Evolutionary conservation across 2,329 filamentous ascomycete species (phyloP).

Genomic region (Zelopaecilomyces penicillatus): DNA sequence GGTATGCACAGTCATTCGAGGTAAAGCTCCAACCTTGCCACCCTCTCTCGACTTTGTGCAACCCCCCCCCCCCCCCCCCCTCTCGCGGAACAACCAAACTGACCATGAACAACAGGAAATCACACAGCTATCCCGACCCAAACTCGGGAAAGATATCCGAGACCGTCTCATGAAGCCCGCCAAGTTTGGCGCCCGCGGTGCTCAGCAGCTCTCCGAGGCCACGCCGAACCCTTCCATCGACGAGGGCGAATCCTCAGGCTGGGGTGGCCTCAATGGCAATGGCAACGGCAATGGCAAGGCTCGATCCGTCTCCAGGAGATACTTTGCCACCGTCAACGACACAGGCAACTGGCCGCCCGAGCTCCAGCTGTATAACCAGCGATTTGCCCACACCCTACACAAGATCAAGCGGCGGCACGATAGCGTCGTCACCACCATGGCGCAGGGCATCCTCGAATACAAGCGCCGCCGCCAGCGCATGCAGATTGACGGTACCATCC

Average conservation of each 20-base stretch:
- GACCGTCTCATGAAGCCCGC: slow-evolving; percentile 67
- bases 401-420: slow-evolving; percentile 95
- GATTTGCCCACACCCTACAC: slow-evolving; percentile 80
- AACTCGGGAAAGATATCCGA: slow-evolving; percentile 65
- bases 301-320: slow-evolving; percentile 49
- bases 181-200: slow-evolving; percentile 45
- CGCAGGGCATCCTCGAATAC: slow-evolving; percentile 95
- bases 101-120: slow-evolving; percentile 59
- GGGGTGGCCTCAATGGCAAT: slow-evolving; percentile 32
- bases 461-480: slow-evolving; percentile 93
- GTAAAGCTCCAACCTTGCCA: slow-evolving; percentile 40
- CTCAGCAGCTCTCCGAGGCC: slow-evolving; percentile 69
- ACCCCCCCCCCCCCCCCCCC: neutral
- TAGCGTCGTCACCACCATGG: slow-evolving; percentile 94
- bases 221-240: slow-evolving; percentile 86
- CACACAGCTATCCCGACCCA: slow-evolving; percentile 72
- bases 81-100: neutral
- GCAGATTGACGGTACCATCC: slow-evolving; percentile 97
- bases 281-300: slow-evolving; percentile 37
- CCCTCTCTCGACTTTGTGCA: slow-evolving; percentile 3
- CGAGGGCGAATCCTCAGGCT: slow-evolving; percentile 69
- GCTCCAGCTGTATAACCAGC: slow-evolving; percentile 85
- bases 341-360: slow-evolving; percentile 86
- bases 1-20: slow-evolving; percentile 99
- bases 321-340: slow-evolving; percentile 90